These are phyloP conservation scores for Fremontodendron californicum DNA, from an alignment of 345 rosid genomes.

Conservation along the genomic window DNA sequence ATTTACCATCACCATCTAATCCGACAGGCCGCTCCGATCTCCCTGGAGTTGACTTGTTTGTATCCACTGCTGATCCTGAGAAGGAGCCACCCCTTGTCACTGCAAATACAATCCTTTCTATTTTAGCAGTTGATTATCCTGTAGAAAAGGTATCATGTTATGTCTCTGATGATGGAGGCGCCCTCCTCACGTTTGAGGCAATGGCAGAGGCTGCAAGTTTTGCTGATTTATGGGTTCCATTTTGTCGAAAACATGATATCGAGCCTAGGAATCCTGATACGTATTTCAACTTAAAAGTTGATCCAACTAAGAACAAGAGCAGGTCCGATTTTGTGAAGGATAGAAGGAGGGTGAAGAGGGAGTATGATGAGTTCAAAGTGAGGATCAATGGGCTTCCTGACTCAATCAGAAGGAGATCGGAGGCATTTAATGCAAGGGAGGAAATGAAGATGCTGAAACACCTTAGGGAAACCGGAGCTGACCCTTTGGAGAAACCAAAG, in stretches of 20 bases:
- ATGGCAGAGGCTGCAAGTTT: constrained; percentile 98
- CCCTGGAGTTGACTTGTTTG: constrained; percentile 82
- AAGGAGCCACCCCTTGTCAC: constrained; percentile 90
- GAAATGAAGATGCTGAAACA: constrained; percentile 89
- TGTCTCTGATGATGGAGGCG: constrained; percentile 89
- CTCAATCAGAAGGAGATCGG: constrained; percentile 85
- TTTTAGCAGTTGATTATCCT: constrained; percentile 81
- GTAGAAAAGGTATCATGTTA: constrained; percentile 83
- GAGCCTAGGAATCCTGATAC: constrained; percentile 88
- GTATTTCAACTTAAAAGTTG: constrained; percentile 72
- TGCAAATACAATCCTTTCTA: constrained; percentile 87
- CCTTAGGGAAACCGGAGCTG: constrained; percentile 68
- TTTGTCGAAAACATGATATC: constrained; percentile 80
- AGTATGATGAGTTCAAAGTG: constrained; percentile 92
- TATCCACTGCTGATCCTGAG: constrained; percentile 93
- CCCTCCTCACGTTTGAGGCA: constrained; percentile 91
- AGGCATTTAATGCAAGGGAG: constrained; percentile 93
- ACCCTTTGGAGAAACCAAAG: constrained; percentile 63
- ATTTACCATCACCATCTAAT: constrained; percentile 80
- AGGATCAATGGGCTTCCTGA: constrained; percentile 86
- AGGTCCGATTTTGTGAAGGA: constrained; percentile 85
- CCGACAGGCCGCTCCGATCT: constrained; percentile 91
- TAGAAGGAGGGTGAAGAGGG: constrained; percentile 75
- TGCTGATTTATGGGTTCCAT: constrained; percentile 93
- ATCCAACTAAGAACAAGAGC: constrained; percentile 88